Percentiles rank a stretch among this genome's conserved stretches.
Conservation (phyloP, 75 land plant genomes). For the Picea sitchensis region DNA sequence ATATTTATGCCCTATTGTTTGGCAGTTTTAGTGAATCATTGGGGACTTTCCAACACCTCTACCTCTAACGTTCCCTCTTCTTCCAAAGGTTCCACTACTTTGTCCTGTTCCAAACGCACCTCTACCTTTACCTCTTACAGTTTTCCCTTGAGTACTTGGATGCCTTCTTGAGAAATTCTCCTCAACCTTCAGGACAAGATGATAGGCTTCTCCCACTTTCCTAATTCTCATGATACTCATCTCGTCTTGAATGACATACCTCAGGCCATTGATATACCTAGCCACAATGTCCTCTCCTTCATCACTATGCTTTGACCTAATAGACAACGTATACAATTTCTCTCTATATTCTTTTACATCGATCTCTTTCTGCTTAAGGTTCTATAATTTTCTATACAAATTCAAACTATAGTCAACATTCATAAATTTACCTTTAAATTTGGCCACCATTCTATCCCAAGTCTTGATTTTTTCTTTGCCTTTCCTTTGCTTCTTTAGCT, state of each 20-base stretch:
- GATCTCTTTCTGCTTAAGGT: background rate
- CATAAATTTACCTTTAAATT: too few relatives aligned
- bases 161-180: background rate
- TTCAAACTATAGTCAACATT: too few relatives aligned
- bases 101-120: background rate
- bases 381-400: background rate
- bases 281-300: background rate
- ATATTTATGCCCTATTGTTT: background rate
- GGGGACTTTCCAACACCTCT: too few relatives aligned
- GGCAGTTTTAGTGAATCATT: background rate
- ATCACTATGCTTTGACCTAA: background rate
- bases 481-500: too few relatives aligned
- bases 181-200: background rate
- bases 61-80: background rate
- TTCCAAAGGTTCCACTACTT: background rate
- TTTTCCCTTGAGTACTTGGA: background rate
- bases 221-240: background rate
- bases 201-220: background rate
- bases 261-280: background rate
- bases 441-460: too few relatives aligned
- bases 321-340: background rate
- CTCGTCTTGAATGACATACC: background rate
- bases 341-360: background rate
- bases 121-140: background rate
- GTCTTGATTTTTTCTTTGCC: too few relatives aligned